Evolutionary conservation across 2,329 filamentous ascomycete species (phyloP).

Genomic region (Aspergillus fumigatiaffinis): DNA sequence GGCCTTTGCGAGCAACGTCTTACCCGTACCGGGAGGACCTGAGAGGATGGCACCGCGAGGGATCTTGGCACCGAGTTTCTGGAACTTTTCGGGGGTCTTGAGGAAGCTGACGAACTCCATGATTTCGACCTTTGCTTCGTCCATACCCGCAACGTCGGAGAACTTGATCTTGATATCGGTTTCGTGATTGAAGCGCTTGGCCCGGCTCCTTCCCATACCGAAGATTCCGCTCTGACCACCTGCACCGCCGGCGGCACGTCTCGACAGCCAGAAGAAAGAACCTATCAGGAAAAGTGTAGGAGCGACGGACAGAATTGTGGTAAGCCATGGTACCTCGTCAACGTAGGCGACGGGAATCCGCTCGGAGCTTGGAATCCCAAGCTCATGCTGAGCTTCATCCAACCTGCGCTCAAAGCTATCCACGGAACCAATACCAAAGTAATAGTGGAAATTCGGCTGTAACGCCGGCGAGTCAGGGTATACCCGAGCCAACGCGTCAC

Average conservation of each 20-base stretch:
- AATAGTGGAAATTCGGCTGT: constrained; percentile 72
- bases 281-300: constrained; percentile 85
- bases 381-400: constrained; percentile 81
- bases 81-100: constrained; percentile 87
- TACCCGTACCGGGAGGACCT: constrained; percentile 97
- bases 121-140: constrained; percentile 96
- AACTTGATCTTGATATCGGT: constrained; percentile 96
- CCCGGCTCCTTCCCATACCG: constrained; percentile 90
- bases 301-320: constrained; percentile 73
- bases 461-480: constrained; percentile 72
- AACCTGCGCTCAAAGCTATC: constrained; percentile 88
- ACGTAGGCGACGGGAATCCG: constrained; percentile 90
- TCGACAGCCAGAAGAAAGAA: constrained; percentile 72
- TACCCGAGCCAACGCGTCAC: constrained; percentile 65
- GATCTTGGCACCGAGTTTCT: constrained; percentile 94
- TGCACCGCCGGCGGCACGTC: constrained; percentile 66
- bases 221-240: constrained; percentile 75
- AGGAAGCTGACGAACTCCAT: constrained; percentile 99
- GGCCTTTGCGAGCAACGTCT: constrained; percentile 93
- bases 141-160: constrained; percentile 92
- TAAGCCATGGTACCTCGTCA: constrained; percentile 67
- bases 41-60: constrained; percentile 94
- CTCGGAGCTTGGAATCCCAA: constrained; percentile 80
- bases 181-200: constrained; percentile 97
- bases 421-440: constrained; percentile 92